Conservation (phyloP, 1,284 basidiomycete species). For the Puccinia polysora region DNA sequence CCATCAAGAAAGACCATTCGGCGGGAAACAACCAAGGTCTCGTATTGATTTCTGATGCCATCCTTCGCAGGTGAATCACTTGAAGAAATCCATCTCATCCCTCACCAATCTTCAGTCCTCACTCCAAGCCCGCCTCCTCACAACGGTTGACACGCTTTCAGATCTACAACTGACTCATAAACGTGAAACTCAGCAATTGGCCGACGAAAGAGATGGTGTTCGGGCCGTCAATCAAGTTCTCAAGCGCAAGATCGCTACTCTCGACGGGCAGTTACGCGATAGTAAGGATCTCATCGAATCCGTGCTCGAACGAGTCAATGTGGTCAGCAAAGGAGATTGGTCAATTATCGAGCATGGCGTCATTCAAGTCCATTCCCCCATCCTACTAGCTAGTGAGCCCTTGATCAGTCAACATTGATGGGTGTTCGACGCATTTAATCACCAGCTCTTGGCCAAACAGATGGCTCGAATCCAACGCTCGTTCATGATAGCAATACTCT, state of each 20-base stretch:
- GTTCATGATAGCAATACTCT: slow-evolving; percentile 3
- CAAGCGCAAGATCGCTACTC: slow-evolving; percentile 24
- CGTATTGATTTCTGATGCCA: too few relatives aligned
- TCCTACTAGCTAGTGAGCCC: neutral
- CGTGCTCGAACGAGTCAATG: slow-evolving; percentile 27
- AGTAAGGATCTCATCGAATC: slow-evolving; percentile 38
- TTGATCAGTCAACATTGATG: neutral
- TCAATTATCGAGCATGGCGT: slow-evolving; percentile 32
- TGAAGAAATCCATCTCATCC: slow-evolving; percentile 35
- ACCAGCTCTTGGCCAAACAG: neutral
- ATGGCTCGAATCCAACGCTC: neutral
- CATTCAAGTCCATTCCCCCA: slow-evolving; percentile 31
- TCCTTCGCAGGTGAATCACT: slow-evolving; percentile 35
- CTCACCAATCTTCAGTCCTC: slow-evolving; percentile 26
- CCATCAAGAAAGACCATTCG: neutral
- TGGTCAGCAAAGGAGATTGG: slow-evolving; percentile 38
- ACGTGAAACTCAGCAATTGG: slow-evolving; percentile 25
- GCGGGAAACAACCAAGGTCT: too few relatives aligned
- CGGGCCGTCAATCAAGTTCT: slow-evolving; percentile 37
- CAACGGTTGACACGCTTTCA: slow-evolving; percentile 34
- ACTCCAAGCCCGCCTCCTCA: slow-evolving; percentile 36
- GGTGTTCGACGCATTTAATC: neutral
- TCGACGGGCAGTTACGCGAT: slow-evolving; percentile 32
- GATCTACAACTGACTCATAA: slow-evolving; percentile 30
- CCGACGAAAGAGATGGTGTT: slow-evolving; percentile 35